Conservation (phyloP, 768 basidiomycete species). For the Pulveroboletus sp. region DNA sequence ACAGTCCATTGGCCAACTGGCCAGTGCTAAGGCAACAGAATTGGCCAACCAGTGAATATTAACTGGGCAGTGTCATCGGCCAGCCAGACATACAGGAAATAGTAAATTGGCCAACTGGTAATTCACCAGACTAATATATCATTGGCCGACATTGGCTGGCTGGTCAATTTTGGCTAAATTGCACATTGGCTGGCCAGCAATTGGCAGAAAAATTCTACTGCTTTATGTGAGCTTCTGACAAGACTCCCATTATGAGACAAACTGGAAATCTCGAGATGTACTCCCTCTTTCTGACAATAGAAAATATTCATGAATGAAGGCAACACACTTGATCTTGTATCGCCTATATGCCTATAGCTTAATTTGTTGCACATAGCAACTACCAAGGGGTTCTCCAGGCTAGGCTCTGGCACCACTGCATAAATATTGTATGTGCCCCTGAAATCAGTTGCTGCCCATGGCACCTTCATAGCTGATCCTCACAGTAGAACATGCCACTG, state of each 20-base stretch:
- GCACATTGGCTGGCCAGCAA: no score
- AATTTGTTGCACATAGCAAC: slow-evolving; percentile 8
- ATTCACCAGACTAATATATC: no score
- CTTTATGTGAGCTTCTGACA: no score
- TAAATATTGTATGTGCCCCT: slow-evolving; percentile 25
- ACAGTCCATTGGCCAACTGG: no score
- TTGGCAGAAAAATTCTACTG: no score
- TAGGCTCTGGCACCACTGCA: background rate
- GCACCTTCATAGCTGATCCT: slow-evolving; percentile 27
- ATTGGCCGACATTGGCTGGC: no score
- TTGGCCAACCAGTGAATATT: no score
- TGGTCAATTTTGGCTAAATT: no score
- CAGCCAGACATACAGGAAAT: no score
- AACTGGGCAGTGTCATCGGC: no score
- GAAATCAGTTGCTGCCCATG: slow-evolving; percentile 27
- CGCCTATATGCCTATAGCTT: slow-evolving; percentile 28
- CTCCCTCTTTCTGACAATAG: slow-evolving; percentile 29
- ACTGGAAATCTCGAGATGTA: slow-evolving; percentile 31
- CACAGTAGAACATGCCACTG: background rate
- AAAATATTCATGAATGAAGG: slow-evolving; percentile 23
- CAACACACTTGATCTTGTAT: slow-evolving; percentile 12
- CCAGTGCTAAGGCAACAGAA: no score
- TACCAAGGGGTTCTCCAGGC: background rate
- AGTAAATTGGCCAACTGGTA: no score
- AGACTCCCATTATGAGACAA: slow-evolving; percentile 31